Percentiles rank a stretch among this genome's conserved stretches.
These are phyloP conservation scores for Pleurotus salmoneostramineus DNA, from an alignment of 768 basidiomycete species.

Conservation along the genomic window DNA sequence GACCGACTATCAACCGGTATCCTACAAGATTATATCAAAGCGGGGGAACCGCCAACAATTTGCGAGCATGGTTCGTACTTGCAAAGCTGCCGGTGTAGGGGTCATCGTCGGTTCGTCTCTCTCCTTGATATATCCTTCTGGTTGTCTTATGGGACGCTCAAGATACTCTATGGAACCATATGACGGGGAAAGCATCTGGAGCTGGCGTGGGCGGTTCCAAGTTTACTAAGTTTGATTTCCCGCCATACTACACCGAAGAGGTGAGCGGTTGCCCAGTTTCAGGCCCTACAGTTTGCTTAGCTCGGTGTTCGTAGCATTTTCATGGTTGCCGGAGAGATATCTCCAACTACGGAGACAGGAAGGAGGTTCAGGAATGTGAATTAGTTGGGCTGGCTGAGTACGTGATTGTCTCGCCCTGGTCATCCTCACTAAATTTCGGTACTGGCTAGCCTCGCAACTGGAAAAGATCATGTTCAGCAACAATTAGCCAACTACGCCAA, in stretches of 20 bases:
- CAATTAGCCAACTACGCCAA: slow-evolving; percentile 53
- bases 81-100: slow-evolving; percentile 51
- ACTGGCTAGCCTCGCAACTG: slow-evolving; percentile 49
- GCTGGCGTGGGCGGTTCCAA: slow-evolving; percentile 43
- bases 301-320: no score
- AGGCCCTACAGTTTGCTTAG: no score
- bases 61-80: slow-evolving; percentile 42
- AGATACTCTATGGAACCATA: neutral
- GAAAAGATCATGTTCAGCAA: slow-evolving; percentile 53
- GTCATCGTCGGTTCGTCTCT: slow-evolving; percentile 41
- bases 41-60: slow-evolving; percentile 56
- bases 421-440: no score
- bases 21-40: slow-evolving; percentile 62
- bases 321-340: no score
- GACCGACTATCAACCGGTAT: slow-evolving; percentile 72
- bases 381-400: no score
- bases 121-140: slow-evolving; percentile 9
- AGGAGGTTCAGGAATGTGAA: no score
- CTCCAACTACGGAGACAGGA: no score
- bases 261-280: neutral
- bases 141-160: neutral
- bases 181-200: slow-evolving; percentile 18
- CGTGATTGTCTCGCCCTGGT: no score
- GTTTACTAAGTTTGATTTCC: slow-evolving; percentile 51
- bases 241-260: slow-evolving; percentile 33